These are phyloP conservation scores for Colletotrichum neosansevieriae DNA, from an alignment of 2,329 filamentous ascomycete genomes.

Conservation along the genomic window DNA sequence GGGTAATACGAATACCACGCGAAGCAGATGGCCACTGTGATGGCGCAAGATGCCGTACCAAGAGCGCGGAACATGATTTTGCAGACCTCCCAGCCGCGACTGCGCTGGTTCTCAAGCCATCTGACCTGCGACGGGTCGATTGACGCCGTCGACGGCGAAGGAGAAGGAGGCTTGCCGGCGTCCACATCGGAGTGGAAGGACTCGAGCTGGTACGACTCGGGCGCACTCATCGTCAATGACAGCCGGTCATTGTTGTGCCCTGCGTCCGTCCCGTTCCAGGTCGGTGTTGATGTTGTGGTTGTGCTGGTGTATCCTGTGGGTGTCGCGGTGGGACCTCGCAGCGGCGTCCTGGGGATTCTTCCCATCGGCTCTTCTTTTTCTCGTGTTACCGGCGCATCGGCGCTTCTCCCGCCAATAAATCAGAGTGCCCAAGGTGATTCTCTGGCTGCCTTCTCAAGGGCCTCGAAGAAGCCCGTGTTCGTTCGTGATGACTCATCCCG, in stretches of 20 bases:
- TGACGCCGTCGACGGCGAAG: conserved; percentile 20
- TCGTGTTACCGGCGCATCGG: conserved; percentile 23
- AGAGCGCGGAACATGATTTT: conserved; percentile 44
- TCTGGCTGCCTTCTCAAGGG: too few species aligned
- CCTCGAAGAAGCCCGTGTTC: background rate
- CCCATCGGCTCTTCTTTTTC: background rate
- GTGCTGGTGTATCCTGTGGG: background rate
- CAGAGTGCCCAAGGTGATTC: background rate
- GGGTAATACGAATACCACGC: background rate
- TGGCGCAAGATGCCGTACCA: conserved; percentile 34
- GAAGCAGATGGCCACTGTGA: conserved; percentile 32
- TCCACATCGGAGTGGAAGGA: conserved; percentile 35
- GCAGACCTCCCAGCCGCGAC: conserved; percentile 42
- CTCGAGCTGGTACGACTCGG: conserved; percentile 38
- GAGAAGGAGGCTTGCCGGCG: conserved; percentile 41
- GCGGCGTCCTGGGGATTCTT: conserved; percentile 12
- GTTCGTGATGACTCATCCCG: conserved; percentile 8
- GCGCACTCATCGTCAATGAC: conserved; percentile 26
- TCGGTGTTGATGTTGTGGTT: background rate
- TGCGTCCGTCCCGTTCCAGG: background rate
- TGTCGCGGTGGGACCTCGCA: background rate
- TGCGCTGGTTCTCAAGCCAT: conserved; percentile 32
- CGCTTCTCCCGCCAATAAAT: conserved; percentile 18
- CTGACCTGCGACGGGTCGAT: conserved; percentile 37
- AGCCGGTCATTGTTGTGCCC: conserved; percentile 12